These are phyloP conservation scores for Cicer arietinum DNA, from an alignment of 306 rosid species.

Conservation along the genomic window DNA sequence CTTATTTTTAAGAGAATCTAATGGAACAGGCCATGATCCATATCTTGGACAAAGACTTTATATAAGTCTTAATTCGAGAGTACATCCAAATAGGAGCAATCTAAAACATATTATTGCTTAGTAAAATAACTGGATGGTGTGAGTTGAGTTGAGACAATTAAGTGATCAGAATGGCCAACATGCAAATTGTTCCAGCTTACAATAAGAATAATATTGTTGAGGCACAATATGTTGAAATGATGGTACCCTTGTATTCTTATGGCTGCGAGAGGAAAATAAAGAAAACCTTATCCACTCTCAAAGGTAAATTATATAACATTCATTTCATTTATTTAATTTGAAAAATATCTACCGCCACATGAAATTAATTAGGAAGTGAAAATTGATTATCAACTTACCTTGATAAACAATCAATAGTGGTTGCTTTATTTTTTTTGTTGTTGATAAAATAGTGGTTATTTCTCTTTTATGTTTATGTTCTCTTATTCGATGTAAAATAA, in stretches of 20 bases:
- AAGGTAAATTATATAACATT: constrained; percentile 53
- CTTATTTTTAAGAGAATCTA: constrained; percentile 43
- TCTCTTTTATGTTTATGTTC: not conserved
- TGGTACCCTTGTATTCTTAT: constrained; percentile 85
- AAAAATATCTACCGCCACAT: no score
- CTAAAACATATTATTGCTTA: constrained; percentile 31
- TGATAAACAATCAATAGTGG: not conserved
- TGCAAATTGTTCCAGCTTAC: constrained; percentile 75
- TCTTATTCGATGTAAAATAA: not conserved
- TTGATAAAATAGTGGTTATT: no score
- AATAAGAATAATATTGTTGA: constrained; percentile 66
- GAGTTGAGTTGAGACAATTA: not conserved
- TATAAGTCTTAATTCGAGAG: constrained; percentile 31
- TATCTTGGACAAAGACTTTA: constrained; percentile 39
- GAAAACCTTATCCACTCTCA: constrained; percentile 72
- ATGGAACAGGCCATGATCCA: constrained; percentile 32
- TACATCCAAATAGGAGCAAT: constrained; percentile 7
- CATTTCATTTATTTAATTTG: not conserved
- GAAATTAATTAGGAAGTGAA: not conserved
- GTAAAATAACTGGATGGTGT: constrained; percentile 22
- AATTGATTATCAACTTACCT: no score
- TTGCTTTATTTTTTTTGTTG: no score
- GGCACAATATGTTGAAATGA: constrained; percentile 89
- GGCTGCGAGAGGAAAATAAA: constrained; percentile 85
- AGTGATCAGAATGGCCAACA: constrained; percentile 53